Percentiles rank a stretch among this genome's conserved stretches.
phyloP scores from a whole-genome alignment of 345 rosid species.

The Rhodamnia argentea region DNA sequence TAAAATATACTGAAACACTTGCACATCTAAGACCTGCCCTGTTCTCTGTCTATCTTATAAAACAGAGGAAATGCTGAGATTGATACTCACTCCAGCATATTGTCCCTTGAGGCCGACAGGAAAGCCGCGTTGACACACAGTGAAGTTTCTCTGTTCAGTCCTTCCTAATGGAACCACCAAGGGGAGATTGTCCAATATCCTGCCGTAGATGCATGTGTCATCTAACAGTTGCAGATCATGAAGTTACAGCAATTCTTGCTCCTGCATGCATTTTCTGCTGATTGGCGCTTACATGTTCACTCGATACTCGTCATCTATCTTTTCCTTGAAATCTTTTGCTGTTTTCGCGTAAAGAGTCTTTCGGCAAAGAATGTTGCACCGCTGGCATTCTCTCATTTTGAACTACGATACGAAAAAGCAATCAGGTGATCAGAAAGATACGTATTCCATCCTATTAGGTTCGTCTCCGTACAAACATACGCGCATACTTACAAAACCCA shows the following conservation, averaged over 20 bases:
- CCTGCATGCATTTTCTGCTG: neutral
- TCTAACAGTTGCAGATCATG: neutral
- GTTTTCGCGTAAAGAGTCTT: slow-evolving; percentile 34
- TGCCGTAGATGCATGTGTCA: slow-evolving; percentile 3
- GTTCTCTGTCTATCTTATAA: too few species aligned
- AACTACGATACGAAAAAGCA: slow-evolving; percentile 30
- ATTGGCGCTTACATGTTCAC: slow-evolving; percentile 50
- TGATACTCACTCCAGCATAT: slow-evolving; percentile 44
- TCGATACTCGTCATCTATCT: slow-evolving; percentile 72
- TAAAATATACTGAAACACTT: neutral
- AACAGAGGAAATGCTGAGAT: neutral
- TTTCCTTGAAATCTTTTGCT: slow-evolving; percentile 60
- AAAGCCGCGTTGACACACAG: slow-evolving; percentile 45
- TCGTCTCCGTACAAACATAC: neutral
- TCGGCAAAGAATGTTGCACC: slow-evolving; percentile 50
- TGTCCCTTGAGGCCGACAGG: slow-evolving; percentile 53
- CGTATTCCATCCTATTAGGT: neutral
- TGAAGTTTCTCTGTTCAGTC: slow-evolving; percentile 29
- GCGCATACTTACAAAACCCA: neutral
- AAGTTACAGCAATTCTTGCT: neutral
- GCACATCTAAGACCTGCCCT: neutral
- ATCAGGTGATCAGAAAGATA: neutral
- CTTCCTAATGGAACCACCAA: slow-evolving; percentile 48
- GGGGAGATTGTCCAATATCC: slow-evolving; percentile 77
- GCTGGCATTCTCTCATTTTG: slow-evolving; percentile 60